Base-by-base conservation (phyloP, 176 grass and related monocot genomes). In the Triticum urartu region DNA sequence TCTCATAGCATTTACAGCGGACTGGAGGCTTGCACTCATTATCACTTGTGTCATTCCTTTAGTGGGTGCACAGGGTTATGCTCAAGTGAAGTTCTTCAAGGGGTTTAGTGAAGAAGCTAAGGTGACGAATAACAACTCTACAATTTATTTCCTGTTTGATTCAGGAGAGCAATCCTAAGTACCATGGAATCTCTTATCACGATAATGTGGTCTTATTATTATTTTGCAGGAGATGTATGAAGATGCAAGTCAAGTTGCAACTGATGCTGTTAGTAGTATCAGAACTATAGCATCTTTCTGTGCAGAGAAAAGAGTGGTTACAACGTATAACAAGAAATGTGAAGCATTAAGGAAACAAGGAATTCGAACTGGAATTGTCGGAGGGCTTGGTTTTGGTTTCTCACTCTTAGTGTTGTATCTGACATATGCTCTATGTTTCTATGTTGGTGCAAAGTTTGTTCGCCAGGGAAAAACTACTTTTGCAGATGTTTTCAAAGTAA, bases 21-120 rank as follows among this genome's bases (percentile, higher is more conserved):
- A 95, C 11, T 98, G 95, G 95, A 80, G 79, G 42, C 89, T 98
- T 84, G 79, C 95, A 21, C 86, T 95, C n/a, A 50, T 98, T 36
- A 89, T 95, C 54, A 90, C 88, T 4, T 92, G 85, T 78, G 92
- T 95, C 13, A 88, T 95, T 52, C 93, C 93, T 68, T 89, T 95
- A 79, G 76, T 93, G 81, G 88, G 88, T 39, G 73, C 69, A 47
- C 88, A 89, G n/a, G 86, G 90, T 59, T 95, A 93, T 54, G 83
- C 80, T 81, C 91, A 95, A 79, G 72, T 95, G 17, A 95, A 95
- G 81, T 93, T 85, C 81, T 77, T 95, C 72, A 84, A 89, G 80
- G 91, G 89, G 13, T 95, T 91, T 71, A 95, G 86, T 11, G 72
- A 88, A 79, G 91, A 91, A 85, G 89, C 93, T 78, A 95, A 95